Base-by-base conservation (phyloP, 768 basidiomycete genomes). In the Lactarius vividus region DNA sequence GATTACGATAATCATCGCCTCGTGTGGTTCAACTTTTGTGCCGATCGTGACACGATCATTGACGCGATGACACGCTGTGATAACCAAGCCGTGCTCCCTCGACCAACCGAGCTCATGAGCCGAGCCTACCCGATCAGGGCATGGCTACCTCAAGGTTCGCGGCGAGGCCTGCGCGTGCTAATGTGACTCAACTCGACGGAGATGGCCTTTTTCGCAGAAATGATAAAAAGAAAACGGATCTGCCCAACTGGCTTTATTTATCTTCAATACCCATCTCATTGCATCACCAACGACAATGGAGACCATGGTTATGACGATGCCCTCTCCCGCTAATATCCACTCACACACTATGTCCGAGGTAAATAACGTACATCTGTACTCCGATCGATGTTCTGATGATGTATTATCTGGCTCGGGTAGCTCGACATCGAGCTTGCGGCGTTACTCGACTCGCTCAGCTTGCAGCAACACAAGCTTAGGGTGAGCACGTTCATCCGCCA, bases 301-400 rank as follows among this genome's bases (percentile, higher is more conserved):
- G 65, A 69, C 67, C 26, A 66, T 66, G 65, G 10, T 52, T 54
- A 67, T 69, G 67, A 60, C 64, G 40, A 69, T 69, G n/a, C 64
- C 67, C n/a, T 31, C 67, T 57, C 59, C 67, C 40, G 6, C 23
- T 13, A 52, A 52, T 52, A 31, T 57, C 29, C 64, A 68, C 49
- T 54, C 67, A 28, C 64, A 59, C 40, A 9, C 60, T n/a, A 62
- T 68, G 52, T 68, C 67, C 49, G 64, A 68, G 60, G 67, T 68
- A 44, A 13, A 42, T 35, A 31, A n/a, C n/a, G 26, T 8, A 55
- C 18, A 55, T 33, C 10, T 49, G 2, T 29, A 28, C 28, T 37
- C 33, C 29, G 3, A 9, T 20, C 23, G 29, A 35, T n/a, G 18
- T 15, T 55, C 20, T 35, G 59, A 44, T 35, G 59, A 37, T 59